These are phyloP conservation scores for Streptanthus diversifolius DNA, from an alignment of 345 rosid species.

Conservation along the genomic window DNA sequence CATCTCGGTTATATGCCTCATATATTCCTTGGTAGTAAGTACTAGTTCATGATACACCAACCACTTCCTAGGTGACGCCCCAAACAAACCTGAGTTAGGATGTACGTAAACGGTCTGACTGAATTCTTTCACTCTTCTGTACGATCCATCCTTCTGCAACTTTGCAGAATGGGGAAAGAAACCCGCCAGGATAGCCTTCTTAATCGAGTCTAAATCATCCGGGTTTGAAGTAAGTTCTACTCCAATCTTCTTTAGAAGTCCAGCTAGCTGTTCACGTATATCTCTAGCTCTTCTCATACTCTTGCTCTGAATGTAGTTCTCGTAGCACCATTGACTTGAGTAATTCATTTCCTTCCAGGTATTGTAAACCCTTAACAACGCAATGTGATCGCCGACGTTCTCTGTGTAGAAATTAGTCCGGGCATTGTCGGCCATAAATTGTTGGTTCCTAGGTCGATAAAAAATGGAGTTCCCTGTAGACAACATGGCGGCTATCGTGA, in stretches of 20 bases:
- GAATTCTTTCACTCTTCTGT: constrained; percentile 73
- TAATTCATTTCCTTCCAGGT: constrained; percentile 88
- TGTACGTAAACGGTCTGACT: constrained; percentile 77
- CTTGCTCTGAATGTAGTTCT: constrained; percentile 92
- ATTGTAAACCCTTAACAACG: constrained; percentile 74
- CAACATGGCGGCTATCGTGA: constrained; percentile 84
- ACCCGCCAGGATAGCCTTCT: constrained; percentile 86
- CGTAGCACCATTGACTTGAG: constrained; percentile 92
- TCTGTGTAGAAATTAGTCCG: constrained; percentile 74
- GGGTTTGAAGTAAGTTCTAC: constrained; percentile 56
- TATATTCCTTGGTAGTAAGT: constrained; percentile 84
- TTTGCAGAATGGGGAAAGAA: constrained; percentile 82
- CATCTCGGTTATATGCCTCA: constrained; percentile 88
- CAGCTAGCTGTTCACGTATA: constrained; percentile 75
- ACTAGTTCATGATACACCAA: constrained; percentile 83
- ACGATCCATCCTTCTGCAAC: constrained; percentile 82
- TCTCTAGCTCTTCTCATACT: constrained; percentile 96
- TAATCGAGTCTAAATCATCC: constrained; percentile 67
- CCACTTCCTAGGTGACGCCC: constrained; percentile 67
- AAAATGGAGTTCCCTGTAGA: constrained; percentile 86
- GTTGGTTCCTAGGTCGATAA: constrained; percentile 90
- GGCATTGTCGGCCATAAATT: constrained; percentile 89
- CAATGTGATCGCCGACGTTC: constrained; percentile 86
- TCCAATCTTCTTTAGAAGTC: constrained; percentile 89
- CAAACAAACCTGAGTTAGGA: constrained; percentile 72